phyloP scores from a whole-genome alignment of 1,139 yeast species.

The Arxiozyma slooffiae region DNA sequence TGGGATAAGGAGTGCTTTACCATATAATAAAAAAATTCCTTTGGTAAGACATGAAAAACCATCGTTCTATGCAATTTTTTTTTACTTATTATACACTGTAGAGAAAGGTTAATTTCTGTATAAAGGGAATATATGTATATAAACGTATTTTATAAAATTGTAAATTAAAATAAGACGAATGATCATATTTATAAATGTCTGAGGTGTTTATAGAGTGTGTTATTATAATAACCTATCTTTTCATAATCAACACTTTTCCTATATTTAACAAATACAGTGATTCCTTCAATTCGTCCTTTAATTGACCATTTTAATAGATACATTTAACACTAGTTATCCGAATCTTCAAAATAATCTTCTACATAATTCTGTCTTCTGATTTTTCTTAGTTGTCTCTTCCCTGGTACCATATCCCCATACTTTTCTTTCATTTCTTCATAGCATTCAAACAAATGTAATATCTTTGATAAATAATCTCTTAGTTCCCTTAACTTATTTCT shows the following conservation, averaged over 20 bases:
- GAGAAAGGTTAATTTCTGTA: too few relatives aligned
- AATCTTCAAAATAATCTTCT: constrained; percentile 16
- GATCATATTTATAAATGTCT: background rate
- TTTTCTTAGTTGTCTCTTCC: constrained; percentile 27
- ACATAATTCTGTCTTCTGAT: constrained; percentile 23
- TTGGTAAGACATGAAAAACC: too few relatives aligned
- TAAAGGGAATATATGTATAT: background rate
- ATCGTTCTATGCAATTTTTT: background rate
- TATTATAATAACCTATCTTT: background rate
- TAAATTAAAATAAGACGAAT: too few relatives aligned
- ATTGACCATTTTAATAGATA: constrained; percentile 3
- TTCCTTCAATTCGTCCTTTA: constrained; percentile 1
- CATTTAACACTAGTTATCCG: constrained; percentile 2
- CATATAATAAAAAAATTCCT: too few relatives aligned
- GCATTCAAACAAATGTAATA: constrained; percentile 17
- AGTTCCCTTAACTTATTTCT: constrained; percentile 21
- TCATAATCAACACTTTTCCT: background rate
- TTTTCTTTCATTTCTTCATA: constrained; percentile 23
- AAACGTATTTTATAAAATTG: background rate
- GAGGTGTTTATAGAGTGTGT: background rate
- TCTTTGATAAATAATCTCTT: constrained; percentile 18
- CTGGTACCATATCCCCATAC: constrained; percentile 25
- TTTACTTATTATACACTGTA: background rate
- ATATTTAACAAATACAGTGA: too few relatives aligned
- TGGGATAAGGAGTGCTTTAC: background rate